Percentiles rank a stretch among this genome's conserved stretches.
Evolutionary conservation across 768 basidiomycete genomes (phyloP).

Genomic region (Naganishia randhawae): DNA sequence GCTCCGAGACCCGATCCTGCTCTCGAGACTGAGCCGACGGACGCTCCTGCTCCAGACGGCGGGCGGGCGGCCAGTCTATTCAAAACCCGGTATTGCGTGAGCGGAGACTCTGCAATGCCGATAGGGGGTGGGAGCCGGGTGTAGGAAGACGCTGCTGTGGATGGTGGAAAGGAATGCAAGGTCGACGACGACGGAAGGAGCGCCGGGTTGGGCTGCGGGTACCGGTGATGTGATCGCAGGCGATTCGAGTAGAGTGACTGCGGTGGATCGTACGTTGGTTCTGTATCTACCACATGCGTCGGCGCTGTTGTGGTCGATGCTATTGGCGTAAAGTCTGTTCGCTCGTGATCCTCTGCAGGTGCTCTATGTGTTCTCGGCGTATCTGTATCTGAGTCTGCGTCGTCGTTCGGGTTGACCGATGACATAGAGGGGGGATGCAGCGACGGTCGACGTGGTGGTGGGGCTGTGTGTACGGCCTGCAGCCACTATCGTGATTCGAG

Average conservation of each 20-base stretch:
- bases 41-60: not conserved
- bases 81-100: not conserved
- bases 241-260: not conserved
- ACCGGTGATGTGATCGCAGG: conserved; percentile 13
- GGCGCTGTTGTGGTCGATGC: not conserved
- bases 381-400: conserved; percentile 14
- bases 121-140: not conserved
- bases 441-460: too few species aligned
- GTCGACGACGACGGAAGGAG: not conserved
- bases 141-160: too few species aligned
- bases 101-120: not conserved
- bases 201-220: not conserved
- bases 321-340: conserved; percentile 4
- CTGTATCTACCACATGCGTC: not conserved
- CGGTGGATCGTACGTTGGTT: not conserved
- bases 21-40: not conserved
- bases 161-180: not conserved
- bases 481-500: too few species aligned
- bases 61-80: conserved; percentile 18
- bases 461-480: too few species aligned
- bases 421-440: conserved; percentile 5
- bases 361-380: conserved; percentile 3
- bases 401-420: conserved; percentile 20
- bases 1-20: conserved; percentile 15
- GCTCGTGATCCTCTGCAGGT: conserved; percentile 2